Evolutionary conservation across 2,329 filamentous ascomycete species (phyloP).

Genomic region (Talaromyces sp.): DNA sequence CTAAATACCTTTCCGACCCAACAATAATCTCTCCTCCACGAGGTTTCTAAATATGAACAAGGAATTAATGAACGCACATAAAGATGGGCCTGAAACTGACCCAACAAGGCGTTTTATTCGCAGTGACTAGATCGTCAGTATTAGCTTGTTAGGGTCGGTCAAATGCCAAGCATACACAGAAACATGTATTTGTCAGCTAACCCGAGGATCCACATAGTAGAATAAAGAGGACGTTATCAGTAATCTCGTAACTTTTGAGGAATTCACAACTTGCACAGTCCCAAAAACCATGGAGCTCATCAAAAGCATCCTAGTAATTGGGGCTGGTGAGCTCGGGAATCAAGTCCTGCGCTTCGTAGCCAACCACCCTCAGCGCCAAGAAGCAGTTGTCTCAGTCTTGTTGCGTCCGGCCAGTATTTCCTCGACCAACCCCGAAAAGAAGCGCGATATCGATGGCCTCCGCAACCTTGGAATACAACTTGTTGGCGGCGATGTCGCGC

Average conservation of each 20-base stretch:
- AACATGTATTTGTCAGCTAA: background rate
- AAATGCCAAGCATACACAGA: background rate
- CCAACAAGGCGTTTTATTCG: background rate
- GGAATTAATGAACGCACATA: no score
- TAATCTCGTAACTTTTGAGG: background rate
- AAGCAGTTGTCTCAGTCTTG: background rate
- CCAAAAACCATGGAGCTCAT: background rate
- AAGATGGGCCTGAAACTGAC: background rate
- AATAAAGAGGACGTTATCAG: background rate
- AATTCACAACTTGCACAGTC: background rate
- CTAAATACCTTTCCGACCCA: background rate
- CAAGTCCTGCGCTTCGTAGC: background rate
- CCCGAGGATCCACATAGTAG: no score
- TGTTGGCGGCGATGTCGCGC: background rate
- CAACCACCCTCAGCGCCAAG: background rate
- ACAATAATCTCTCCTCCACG: background rate
- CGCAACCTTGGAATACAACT: background rate
- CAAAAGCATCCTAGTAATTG: conserved; percentile 7
- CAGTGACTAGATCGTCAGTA: no score
- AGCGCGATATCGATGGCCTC: background rate
- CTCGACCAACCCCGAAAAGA: background rate
- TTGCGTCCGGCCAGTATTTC: background rate
- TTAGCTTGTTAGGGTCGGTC: background rate
- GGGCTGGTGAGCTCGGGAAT: conserved; percentile 4
- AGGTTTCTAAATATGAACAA: background rate